A percentile compares a stretch with the other conserved stretches of the same genome.
phyloP scores from a whole-genome alignment of 1,284 basidiomycete genomes.

The Peniophora sp. region DNA sequence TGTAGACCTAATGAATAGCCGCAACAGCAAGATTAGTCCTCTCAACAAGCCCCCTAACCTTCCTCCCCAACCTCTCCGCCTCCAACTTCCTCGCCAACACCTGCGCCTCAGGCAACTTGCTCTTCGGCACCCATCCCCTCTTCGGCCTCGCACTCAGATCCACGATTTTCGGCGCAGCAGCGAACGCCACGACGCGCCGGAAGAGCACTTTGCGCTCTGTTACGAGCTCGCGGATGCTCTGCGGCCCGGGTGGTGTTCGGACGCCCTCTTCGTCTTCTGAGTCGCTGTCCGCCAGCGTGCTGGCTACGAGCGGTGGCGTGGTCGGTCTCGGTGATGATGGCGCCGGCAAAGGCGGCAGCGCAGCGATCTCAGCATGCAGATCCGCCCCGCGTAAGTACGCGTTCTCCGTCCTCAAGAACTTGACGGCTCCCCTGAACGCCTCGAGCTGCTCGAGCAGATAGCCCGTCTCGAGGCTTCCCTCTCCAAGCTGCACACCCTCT shows the following conservation, averaged over 20 bases:
- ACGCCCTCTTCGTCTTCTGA: constrained; percentile 55
- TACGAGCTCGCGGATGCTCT: constrained; percentile 58
- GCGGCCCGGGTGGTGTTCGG: constrained; percentile 26
- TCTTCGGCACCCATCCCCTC: constrained; percentile 63
- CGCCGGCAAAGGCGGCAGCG: constrained; percentile 56
- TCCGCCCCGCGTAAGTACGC: constrained; percentile 87
- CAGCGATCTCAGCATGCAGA: constrained; percentile 73
- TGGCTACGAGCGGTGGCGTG: constrained; percentile 58
- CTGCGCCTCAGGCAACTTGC: constrained; percentile 73
- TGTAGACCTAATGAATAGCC: no score
- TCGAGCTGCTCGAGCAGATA: constrained; percentile 88
- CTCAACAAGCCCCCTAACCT: constrained; percentile 64
- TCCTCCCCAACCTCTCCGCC: constrained; percentile 58
- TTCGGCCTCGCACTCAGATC: constrained; percentile 59
- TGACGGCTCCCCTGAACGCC: constrained; percentile 81
- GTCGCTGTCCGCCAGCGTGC: constrained; percentile 54
- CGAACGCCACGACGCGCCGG: constrained; percentile 76
- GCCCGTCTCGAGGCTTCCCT: constrained; percentile 78
- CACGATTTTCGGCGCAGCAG: constrained; percentile 72
- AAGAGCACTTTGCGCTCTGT: constrained; percentile 79
- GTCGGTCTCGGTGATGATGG: constrained; percentile 32
- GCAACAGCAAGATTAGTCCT: constrained; percentile 28
- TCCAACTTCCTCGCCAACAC: constrained; percentile 69
- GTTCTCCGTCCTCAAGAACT: constrained; percentile 88
- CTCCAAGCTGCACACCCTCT: constrained; percentile 51